Conservation (phyloP, 164 flowering plant genomes). For the Pachysandra terminalis region DNA sequence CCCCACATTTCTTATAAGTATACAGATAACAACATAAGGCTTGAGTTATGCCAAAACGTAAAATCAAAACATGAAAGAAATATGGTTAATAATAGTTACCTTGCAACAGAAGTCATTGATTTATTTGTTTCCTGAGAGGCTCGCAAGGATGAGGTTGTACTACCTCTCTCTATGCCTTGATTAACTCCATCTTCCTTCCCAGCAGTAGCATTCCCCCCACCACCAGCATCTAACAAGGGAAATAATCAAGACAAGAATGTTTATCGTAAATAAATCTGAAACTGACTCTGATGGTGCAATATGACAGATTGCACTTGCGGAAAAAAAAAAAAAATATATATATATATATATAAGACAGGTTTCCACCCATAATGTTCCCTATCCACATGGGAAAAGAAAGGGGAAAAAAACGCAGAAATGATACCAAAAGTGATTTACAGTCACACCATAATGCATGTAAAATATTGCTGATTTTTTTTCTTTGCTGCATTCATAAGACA, state of each 20-base stretch:
- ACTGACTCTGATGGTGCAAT: neutral
- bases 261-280: neutral
- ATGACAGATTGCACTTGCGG: too few relatives aligned
- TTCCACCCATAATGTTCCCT: too few relatives aligned
- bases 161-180: conserved; percentile 39
- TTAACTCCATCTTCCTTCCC: conserved; percentile 52
- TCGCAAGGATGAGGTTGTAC: conserved; percentile 21
- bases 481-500: too few relatives aligned
- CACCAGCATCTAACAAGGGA: conserved; percentile 55
- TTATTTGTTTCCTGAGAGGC: conserved; percentile 43
- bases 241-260: conserved; percentile 4
- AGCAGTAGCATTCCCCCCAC: conserved; percentile 40
- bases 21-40: neutral
- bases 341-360: too few relatives aligned
- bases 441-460: too few relatives aligned
- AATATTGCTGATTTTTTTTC: too few relatives aligned
- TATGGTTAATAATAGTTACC: conserved; percentile 27
- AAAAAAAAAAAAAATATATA: too few relatives aligned
- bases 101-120: conserved; percentile 25
- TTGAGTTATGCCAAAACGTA: too few relatives aligned
- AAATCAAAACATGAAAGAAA: neutral
- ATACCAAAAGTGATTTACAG: too few relatives aligned
- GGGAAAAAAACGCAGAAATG: too few relatives aligned
- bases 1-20: neutral
- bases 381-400: too few relatives aligned